phyloP scores from a whole-genome alignment of 176 grass and related monocot species.

The Panicum miliaceum region DNA sequence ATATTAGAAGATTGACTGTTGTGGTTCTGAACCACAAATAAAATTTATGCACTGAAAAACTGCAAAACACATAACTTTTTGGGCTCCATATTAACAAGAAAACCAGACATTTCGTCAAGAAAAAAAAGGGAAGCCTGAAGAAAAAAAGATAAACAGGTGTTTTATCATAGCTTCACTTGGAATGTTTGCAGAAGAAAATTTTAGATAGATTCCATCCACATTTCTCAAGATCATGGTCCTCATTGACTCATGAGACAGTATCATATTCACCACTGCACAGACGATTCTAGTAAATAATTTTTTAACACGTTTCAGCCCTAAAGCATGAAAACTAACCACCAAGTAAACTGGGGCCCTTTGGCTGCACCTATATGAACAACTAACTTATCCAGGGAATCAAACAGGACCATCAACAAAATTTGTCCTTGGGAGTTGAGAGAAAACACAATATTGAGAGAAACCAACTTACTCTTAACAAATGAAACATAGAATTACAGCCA shows the following conservation, averaged over 20 bases:
- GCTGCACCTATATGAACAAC: background rate
- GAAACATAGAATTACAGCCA: slow-evolving; percentile 6
- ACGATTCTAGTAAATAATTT: background rate
- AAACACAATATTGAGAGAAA: background rate
- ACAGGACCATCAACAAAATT: background rate
- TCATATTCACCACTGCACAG: background rate
- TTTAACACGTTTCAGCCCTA: background rate
- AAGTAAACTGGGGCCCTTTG: background rate
- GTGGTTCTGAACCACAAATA: background rate
- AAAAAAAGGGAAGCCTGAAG: background rate
- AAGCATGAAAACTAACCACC: background rate
- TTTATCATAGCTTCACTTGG: background rate
- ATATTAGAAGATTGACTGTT: background rate
- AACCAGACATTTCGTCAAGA: background rate
- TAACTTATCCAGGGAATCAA: background rate
- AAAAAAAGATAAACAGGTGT: slow-evolving; percentile 2
- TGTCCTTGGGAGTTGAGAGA: background rate
- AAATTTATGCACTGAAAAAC: background rate
- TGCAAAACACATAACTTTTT: slow-evolving; percentile 14
- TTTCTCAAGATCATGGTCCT: slow-evolving; percentile 7
- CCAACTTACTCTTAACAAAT: background rate
- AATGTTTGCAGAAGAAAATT: background rate
- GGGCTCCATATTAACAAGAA: slow-evolving; percentile 11
- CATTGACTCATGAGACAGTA: slow-evolving; percentile 1
- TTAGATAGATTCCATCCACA: slow-evolving; percentile 17